Evolutionary conservation across 768 basidiomycete species (phyloP), one percentile per base, ranked within the genome.

Genomic region (Hygrocybe punicea): DNA sequence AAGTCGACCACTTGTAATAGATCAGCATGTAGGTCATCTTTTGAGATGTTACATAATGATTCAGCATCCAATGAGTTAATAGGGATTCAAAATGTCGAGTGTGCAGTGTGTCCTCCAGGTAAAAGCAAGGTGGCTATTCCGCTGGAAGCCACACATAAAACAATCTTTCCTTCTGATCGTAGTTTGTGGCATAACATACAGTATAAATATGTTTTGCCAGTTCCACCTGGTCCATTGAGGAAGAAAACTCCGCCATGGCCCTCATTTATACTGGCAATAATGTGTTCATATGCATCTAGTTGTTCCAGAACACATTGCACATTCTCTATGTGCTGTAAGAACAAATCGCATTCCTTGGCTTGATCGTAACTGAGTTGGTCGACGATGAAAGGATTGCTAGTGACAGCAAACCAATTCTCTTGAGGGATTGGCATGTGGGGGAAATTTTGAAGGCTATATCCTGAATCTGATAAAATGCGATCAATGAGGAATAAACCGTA

Each of bases 41-140:
- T n/a, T n/a, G n/a, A n/a, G n/a, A n/a, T n/a, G n/a, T n/a, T n/a
- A n/a, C n/a, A n/a, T n/a, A n/a, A n/a, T n/a, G 70, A 71, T 1
- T 35, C 23, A 7, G 1, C n/a, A 33, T 39, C 69, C 35, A 51
- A 56, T 4, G 70, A 62, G 34, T 37, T 37, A n/a, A 81, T 69
- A 1, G 79, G 81, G 36, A 81, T 78, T 54, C 79, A 76, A 67
- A 82, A 82, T 1, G 44, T 63, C 0, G 79, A 81, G 61, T 83
- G 81, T 4, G 78, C 68, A 13, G 81, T 83, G 0, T 71, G 64
- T 6, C 81, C 81, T 40, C 77, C 76, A 4, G 58, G 58, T 0
- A 82, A 61, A 0, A 83, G 72, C 5, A 81, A 63, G 3, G 78
- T 67, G 7, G 81, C 74, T 62, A 82, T 78, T 1, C 78, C 78